phyloP scores from a whole-genome alignment of 495 filamentous ascomycete genomes.

The Trypethelium eluteriae region DNA sequence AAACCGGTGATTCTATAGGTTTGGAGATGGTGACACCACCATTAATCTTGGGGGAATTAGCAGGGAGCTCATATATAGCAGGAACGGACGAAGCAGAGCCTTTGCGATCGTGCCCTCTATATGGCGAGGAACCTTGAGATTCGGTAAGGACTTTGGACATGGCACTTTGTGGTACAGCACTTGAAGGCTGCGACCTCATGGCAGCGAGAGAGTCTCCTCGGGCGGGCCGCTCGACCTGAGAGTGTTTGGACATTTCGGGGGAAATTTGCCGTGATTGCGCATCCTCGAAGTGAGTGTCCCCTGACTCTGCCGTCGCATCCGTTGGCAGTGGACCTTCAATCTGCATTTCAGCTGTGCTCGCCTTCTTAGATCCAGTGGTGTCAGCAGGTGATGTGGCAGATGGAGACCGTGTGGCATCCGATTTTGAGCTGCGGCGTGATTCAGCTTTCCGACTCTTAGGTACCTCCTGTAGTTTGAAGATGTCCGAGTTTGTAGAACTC shows the following conservation, averaged over 20 bases:
- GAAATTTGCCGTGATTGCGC: slow-evolving; percentile 14
- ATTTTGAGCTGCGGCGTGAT: slow-evolving; percentile 59
- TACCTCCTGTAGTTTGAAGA: slow-evolving; percentile 69
- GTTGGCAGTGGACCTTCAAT: neutral
- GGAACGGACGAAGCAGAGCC: slow-evolving; percentile 24
- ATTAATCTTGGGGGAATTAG: slow-evolving; percentile 19
- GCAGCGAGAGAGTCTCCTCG: slow-evolving; percentile 51
- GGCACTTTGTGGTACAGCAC: slow-evolving; percentile 14
- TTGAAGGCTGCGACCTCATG: slow-evolving; percentile 21
- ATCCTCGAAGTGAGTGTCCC: slow-evolving; percentile 26
- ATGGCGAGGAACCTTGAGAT: neutral
- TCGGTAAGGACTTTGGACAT: neutral
- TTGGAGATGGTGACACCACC: slow-evolving; percentile 27
- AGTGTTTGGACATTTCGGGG: slow-evolving; percentile 18
- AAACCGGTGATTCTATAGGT: slow-evolving; percentile 35
- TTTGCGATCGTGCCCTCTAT: slow-evolving; percentile 27
- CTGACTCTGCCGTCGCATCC: slow-evolving; percentile 15
- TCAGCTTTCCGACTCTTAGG: slow-evolving; percentile 58
- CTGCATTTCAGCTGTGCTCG: neutral
- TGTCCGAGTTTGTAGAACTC: slow-evolving; percentile 33
- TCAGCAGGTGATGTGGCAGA: slow-evolving; percentile 11
- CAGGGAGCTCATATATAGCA: slow-evolving; percentile 14
- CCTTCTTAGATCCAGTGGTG: neutral
- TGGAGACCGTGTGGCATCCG: slow-evolving; percentile 30
- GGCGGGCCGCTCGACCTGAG: slow-evolving; percentile 39